Evolutionary conservation across 1,284 basidiomycete genomes (phyloP).

Genomic region (Microbotryum silenes-acaulis): DNA sequence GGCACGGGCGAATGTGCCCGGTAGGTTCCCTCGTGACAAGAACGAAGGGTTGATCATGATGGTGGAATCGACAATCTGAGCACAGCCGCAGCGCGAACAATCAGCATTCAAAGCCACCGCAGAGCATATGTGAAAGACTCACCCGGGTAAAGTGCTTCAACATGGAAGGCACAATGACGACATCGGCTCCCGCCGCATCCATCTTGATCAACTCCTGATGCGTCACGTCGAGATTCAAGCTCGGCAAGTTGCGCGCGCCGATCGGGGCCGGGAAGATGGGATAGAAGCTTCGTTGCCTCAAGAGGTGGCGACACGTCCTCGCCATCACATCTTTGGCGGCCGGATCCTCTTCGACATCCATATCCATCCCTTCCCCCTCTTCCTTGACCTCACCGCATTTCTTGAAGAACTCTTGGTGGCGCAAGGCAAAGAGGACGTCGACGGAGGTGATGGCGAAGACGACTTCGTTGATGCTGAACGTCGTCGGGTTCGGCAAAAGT

Average conservation of each 20-base stretch:
- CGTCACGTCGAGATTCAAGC: slow-evolving; percentile 74
- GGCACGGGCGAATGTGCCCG: slow-evolving; percentile 38
- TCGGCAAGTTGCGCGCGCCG: slow-evolving; percentile 51
- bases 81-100: slow-evolving; percentile 7
- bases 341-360: slow-evolving; percentile 41
- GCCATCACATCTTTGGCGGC: slow-evolving; percentile 63
- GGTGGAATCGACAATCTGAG: slow-evolving; percentile 58
- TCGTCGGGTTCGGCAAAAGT: slow-evolving; percentile 76
- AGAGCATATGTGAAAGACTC: slow-evolving; percentile 25
- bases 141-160: slow-evolving; percentile 81
- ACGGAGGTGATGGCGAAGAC: slow-evolving; percentile 69
- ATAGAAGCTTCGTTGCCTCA: slow-evolving; percentile 89
- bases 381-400: slow-evolving; percentile 59
- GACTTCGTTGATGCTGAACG: slow-evolving; percentile 76
- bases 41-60: slow-evolving; percentile 64
- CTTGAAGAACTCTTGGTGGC: slow-evolving; percentile 72
- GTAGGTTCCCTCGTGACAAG: slow-evolving; percentile 54
- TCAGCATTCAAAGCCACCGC: slow-evolving; percentile 17
- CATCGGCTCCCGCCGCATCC: slow-evolving; percentile 58
- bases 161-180: slow-evolving; percentile 74
- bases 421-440: slow-evolving; percentile 81
- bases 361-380: slow-evolving; percentile 39
- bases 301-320: slow-evolving; percentile 65
- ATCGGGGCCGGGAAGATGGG: slow-evolving; percentile 84
- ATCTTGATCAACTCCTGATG: slow-evolving; percentile 50